Conservation (phyloP, 306 rosid species). For the Fragaria vesca region DNA sequence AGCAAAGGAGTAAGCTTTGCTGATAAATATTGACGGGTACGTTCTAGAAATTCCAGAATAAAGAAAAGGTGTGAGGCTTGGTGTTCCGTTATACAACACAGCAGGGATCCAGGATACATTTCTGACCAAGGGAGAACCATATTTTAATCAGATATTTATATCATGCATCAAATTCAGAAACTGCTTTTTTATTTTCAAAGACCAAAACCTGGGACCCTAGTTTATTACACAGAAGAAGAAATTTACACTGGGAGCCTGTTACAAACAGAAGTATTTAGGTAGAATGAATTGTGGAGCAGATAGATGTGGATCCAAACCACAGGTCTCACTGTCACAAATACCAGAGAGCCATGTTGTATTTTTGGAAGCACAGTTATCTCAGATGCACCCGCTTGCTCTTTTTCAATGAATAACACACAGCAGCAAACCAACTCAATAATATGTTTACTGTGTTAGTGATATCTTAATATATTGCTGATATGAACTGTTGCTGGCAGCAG, state of each 20-base stretch:
- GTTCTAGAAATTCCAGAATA: not conserved
- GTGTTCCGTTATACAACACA: not conserved
- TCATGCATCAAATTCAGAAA: not conserved
- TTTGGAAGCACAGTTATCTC: slow-evolving; percentile 28
- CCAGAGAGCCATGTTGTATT: slow-evolving; percentile 16
- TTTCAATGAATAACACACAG: slow-evolving; percentile 24
- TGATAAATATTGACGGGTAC: not conserved
- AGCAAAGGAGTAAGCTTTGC: not conserved
- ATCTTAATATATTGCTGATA: slow-evolving; percentile 24
- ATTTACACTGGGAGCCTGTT: slow-evolving; percentile 16
- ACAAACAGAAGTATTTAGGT: slow-evolving; percentile 13
- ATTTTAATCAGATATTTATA: not conserved
- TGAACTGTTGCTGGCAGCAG: slow-evolving; percentile 31
- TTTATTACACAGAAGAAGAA: not conserved
- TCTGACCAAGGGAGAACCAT: not conserved
- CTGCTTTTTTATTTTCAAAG: not conserved
- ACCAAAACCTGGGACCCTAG: not conserved
- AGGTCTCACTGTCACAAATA: slow-evolving; percentile 17
- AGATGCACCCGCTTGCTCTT: slow-evolving; percentile 35
- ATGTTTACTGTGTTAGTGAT: slow-evolving; percentile 32
- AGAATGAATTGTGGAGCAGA: slow-evolving; percentile 4
- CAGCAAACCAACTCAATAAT: slow-evolving; percentile 26
- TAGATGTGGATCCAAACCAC: slow-evolving; percentile 26
- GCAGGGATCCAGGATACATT: not conserved
- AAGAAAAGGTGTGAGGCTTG: not conserved